A percentile compares a stretch with the other conserved stretches of the same genome.
phyloP scores from a whole-genome alignment of 768 basidiomycete species.

The Suillus sp. region DNA sequence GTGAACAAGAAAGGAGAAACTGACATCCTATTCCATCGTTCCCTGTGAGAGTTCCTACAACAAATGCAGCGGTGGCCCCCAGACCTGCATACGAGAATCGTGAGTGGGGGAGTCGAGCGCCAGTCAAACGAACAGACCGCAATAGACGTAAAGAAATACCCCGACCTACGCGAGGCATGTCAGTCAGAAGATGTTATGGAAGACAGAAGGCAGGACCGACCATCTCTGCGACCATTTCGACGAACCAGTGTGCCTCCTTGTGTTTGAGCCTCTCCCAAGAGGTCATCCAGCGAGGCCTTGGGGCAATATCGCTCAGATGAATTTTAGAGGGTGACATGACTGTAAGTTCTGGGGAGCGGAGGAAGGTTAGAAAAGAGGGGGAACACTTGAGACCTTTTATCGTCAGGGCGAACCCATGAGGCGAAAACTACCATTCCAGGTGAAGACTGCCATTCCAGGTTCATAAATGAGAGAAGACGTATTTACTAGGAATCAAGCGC shows the following conservation, averaged over 20 bases:
- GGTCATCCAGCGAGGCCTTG: constrained; percentile 41
- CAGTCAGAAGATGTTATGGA: constrained; percentile 10
- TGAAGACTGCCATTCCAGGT: not conserved
- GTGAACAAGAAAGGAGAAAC: constrained; percentile 23
- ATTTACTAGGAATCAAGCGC: not conserved
- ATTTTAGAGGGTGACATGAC: constrained; percentile 33
- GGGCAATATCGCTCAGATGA: constrained; percentile 45
- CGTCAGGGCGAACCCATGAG: not conserved
- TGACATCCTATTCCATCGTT: constrained; percentile 50
- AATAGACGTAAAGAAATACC: constrained; percentile 61
- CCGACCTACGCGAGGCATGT: constrained; percentile 44
- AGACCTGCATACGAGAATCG: constrained; percentile 39
- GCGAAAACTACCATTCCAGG: not conserved
- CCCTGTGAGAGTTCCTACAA: constrained; percentile 48
- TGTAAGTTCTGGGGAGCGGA: not conserved
- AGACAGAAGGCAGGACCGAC: constrained; percentile 34
- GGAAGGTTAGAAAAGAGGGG: not conserved
- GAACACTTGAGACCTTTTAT: not conserved
- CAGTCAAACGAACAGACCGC: constrained; percentile 35
- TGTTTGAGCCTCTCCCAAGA: constrained; percentile 55
- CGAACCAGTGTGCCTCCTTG: constrained; percentile 49
- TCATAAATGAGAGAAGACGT: not conserved
- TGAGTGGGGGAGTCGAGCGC: constrained; percentile 1
- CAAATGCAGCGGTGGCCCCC: constrained; percentile 53
- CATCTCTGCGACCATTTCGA: constrained; percentile 63